phyloP scores from a whole-genome alignment of 2,329 filamentous ascomycete species.

The Aspergillus pseudonomiae region DNA sequence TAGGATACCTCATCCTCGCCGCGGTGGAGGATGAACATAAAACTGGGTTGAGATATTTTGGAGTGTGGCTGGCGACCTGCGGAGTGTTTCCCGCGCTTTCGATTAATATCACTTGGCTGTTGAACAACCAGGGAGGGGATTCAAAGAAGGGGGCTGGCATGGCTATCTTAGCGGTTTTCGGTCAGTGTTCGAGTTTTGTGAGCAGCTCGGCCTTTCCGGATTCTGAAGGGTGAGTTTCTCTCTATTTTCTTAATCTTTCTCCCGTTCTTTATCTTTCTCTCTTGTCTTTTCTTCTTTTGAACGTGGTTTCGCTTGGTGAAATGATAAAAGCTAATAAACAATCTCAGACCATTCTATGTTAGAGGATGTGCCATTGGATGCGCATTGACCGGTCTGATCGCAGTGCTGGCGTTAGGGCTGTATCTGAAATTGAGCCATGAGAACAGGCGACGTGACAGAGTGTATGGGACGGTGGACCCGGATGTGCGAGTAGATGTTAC shows the following conservation, averaged over 20 bases:
- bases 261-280: background rate
- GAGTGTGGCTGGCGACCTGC: conserved; percentile 40
- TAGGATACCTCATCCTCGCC: conserved; percentile 40
- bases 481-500: conserved; percentile 28
- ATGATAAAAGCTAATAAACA: background rate
- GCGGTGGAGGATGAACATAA: conserved; percentile 27
- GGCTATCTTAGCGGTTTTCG: conserved; percentile 27
- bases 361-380: conserved; percentile 27
- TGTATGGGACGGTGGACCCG: conserved; percentile 22
- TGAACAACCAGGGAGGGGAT: conserved; percentile 30
- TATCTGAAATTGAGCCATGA: conserved; percentile 21
- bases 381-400: conserved; percentile 27
- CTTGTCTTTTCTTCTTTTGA: background rate
- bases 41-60: conserved; percentile 40
- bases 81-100: conserved; percentile 28
- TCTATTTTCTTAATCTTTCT: no score
- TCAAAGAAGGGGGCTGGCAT: conserved; percentile 30
- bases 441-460: conserved; percentile 24
- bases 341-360: conserved; percentile 21
- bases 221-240: conserved; percentile 17
- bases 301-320: no score
- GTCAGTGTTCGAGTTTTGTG: conserved; percentile 29
- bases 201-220: conserved; percentile 28
- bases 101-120: conserved; percentile 31
- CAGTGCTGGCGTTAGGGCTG: conserved; percentile 24